Conservation (phyloP, 164 flowering plant genomes). For the Chimonanthus praecox region DNA sequence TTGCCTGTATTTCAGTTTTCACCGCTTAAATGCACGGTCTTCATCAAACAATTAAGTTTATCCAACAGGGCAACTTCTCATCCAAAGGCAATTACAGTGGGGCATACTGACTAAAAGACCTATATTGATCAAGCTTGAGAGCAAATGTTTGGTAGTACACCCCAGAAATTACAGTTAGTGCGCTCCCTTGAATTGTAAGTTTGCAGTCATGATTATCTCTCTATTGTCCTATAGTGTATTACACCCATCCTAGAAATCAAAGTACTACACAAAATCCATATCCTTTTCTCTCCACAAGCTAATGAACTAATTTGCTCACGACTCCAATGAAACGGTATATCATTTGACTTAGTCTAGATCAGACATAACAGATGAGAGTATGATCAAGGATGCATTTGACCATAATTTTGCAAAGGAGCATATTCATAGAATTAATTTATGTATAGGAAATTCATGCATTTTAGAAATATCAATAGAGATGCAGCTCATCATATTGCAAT, state of each 20-base stretch:
- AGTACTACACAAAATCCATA: neutral
- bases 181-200: neutral
- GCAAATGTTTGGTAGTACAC: neutral
- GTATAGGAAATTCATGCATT: neutral
- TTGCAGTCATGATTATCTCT: neutral
- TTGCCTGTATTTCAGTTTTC: neutral
- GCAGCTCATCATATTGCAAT: neutral
- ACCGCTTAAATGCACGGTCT: neutral
- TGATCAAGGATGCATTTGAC: neutral
- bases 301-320: neutral
- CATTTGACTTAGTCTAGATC: neutral
- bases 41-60: neutral
- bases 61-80: neutral
- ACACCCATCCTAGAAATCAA: neutral
- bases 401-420: neutral
- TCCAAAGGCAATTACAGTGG: neutral
- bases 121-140: neutral
- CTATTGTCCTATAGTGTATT: no score
- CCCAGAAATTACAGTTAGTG: neutral
- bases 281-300: neutral
- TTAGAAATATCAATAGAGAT: neutral
- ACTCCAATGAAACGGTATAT: neutral
- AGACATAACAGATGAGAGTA: neutral
- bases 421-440: neutral
- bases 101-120: neutral